Evolutionary conservation across 805 yeast species (phyloP).

Genomic region (Sugiyamaella marilandica): DNA sequence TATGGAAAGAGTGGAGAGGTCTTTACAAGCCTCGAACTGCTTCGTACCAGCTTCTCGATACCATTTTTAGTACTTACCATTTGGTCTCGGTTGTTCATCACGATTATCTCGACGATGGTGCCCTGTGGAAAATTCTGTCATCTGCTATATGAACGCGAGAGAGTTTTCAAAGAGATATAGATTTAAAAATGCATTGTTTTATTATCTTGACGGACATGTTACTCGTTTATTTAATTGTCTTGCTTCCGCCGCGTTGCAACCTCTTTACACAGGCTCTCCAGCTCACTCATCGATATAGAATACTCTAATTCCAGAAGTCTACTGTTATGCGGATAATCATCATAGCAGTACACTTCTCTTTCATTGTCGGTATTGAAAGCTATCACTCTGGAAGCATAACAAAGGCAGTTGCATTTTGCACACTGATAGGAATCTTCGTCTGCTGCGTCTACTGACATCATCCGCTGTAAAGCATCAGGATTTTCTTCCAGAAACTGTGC

Average conservation of each 20-base stretch:
- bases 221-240: too few species aligned
- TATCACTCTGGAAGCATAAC: slow-evolving; percentile 23
- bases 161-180: background rate
- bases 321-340: slow-evolving; percentile 6
- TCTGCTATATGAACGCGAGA: background rate
- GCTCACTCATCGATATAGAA: background rate
- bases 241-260: background rate
- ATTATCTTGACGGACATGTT: too few species aligned
- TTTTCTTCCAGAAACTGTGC: background rate
- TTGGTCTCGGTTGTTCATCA: slow-evolving; percentile 86
- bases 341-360: slow-evolving; percentile 12
- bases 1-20: slow-evolving; percentile 90
- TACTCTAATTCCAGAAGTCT: slow-evolving; percentile 4
- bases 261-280: slow-evolving; percentile 3
- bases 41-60: slow-evolving; percentile 57
- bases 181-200: too few species aligned
- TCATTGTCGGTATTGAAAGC: slow-evolving; percentile 6
- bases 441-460: slow-evolving; percentile 10
- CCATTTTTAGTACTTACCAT: slow-evolving; percentile 57
- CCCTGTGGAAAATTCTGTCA: slow-evolving; percentile 62
- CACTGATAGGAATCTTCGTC: slow-evolving; percentile 24
- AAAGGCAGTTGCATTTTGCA: slow-evolving; percentile 20
- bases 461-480: background rate
- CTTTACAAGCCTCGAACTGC: slow-evolving; percentile 54
- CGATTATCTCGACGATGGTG: slow-evolving; percentile 67